Base-by-base conservation (phyloP, 352 stramenopile genomes). In the Phytophthora melonis region DNA sequence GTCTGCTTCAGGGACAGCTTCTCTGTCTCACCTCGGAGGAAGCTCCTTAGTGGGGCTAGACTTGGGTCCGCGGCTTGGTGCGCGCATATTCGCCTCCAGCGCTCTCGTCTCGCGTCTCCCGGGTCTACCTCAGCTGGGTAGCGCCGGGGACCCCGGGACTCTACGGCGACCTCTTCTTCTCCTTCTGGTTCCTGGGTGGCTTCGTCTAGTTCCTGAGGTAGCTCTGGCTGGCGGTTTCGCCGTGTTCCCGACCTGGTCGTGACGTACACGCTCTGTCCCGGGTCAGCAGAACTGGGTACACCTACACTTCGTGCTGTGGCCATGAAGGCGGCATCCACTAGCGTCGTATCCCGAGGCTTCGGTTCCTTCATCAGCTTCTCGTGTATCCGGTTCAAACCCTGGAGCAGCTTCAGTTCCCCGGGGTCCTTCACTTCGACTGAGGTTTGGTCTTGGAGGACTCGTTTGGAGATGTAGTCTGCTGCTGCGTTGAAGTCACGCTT, bases 401-500 rank as follows among this genome's bases (percentile, higher is more conserved):
- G 43, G 39, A 65, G 41, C 18, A 65, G 13, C 14, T 34, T 45
- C 14, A n/a, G 4, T 2, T 65, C 27, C 18, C 27, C 25, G 9
- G 58, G 58, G 14, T 56, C 41, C 3, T 5, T 14, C 4, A 63
- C 25, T 3, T 21, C 14, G 3, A 50, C 5, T 3, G 57, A 43
- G 32, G 41, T 5, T 18, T 55, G 58, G n/a, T 66, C 45, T 1
- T 50, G 45, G 25, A 66, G 59, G 4, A 66, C 45, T 0, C 43
- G 23, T 19, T 66, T 66, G n/a, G 59, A 66, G 10, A 71, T 39
- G 30, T 74, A 73, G 36, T 52, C 67, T 0, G 66, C 65, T 0
- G 75, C 62, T 3, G 55, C 66, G 21, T 76, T 75, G 66, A 71
- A 76, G 16, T 70, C 62, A 14, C 65, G 50, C 13, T 75, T 79